A percentile compares a stretch with the other conserved stretches of the same genome.
Conservation (phyloP, 169 alveolate species). For the Plasmodium fragile region DNA sequence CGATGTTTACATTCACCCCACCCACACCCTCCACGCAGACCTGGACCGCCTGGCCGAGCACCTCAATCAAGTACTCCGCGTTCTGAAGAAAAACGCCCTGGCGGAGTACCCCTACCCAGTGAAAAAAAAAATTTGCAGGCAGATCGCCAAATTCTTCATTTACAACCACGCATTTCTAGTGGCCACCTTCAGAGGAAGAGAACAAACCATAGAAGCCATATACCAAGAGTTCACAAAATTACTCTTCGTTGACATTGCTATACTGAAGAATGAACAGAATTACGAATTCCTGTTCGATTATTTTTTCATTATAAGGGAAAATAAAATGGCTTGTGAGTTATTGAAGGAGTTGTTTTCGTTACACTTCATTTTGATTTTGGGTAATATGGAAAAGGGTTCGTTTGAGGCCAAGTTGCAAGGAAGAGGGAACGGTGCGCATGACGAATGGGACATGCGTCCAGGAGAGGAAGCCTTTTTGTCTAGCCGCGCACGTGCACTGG, state of each 20-base stretch:
- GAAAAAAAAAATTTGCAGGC: constrained; percentile 14
- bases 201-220: constrained; percentile 9
- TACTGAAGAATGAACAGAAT: constrained; percentile 19
- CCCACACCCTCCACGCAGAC: constrained; percentile 4
- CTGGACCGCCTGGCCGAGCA: background rate
- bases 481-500: background rate
- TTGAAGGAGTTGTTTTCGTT: constrained; percentile 13
- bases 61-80: background rate
- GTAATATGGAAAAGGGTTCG: background rate
- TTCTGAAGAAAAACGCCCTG: constrained; percentile 28
- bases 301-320: background rate
- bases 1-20: background rate
- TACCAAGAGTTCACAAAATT: constrained; percentile 21
- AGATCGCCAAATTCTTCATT: constrained; percentile 28
- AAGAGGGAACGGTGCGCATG: background rate
- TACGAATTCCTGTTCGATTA: constrained; percentile 19
- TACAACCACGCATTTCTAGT: constrained; percentile 22
- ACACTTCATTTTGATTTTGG: constrained; percentile 28
- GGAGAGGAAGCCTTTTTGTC: background rate
- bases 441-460: background rate
- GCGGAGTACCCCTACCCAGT: constrained; percentile 14
- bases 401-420: background rate
- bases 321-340: background rate
- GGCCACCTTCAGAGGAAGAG: background rate
- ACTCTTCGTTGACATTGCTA: constrained; percentile 44